Base-by-base conservation (phyloP, 768 basidiomycete genomes). In the Obba rivulosa region DNA sequence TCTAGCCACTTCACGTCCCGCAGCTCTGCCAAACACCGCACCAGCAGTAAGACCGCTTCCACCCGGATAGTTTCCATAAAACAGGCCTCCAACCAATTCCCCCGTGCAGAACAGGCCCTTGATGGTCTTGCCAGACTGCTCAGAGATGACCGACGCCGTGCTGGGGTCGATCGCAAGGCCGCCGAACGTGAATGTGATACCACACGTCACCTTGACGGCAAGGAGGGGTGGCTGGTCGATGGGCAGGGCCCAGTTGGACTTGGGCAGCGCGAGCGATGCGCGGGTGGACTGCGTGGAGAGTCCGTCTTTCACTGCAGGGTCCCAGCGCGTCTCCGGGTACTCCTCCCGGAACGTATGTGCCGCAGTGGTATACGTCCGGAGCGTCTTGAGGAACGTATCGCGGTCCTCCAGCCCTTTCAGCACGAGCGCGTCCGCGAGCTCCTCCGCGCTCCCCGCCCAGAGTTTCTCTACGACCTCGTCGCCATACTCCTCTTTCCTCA, bases 171-270 rank as follows among this genome's bases (percentile, higher is more conserved):
- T 77, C 0, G 73, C 77, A 2, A 86, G 60, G 1, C 84, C 84
- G 0, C 84, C 83, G 66, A 85, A 86, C 2, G 82, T 86, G 66
- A 85, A 87, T 1, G 84, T 85, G 46, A 84, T 76, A 5, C 83
- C 85, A 64, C 83, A 85, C 0, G 77, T 68, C 8, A 86, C 79
- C 56, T 80, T 83, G 25, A 86, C 79, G 2, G 83, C 83, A 59
- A 84, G 65, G 54, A 82, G 81, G 0, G 81, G 81, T 11, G 68
- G 60, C 36, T 71, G 53, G 34, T 78, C 73, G 21, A 86, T 63
- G 4, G 76, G 57, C 50, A 81, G 63, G 0, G 83, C 85, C 84
- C 84, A 86, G 55, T 86, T 85, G 0, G 81, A 78, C 61, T 87
- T 86, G 10, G 80, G 70, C 11, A 76, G 53, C 11, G 57, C 40